These are phyloP conservation scores for Trametes elegans DNA, from an alignment of 768 basidiomycete species.

Conservation along the genomic window DNA sequence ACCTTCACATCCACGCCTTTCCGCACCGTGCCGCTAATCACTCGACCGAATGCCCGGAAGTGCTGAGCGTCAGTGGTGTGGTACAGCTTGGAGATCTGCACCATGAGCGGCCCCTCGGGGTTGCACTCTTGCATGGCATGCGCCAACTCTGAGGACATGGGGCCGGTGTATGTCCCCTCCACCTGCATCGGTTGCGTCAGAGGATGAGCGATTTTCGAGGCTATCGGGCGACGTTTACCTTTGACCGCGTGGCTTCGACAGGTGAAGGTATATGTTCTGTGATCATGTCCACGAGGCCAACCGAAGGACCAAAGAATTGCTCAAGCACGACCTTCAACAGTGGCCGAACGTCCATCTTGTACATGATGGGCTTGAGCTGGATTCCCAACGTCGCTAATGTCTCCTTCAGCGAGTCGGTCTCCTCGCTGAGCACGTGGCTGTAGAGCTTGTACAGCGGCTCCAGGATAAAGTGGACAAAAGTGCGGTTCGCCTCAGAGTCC, in stretches of 20 bases:
- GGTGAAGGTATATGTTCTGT: constrained; percentile 89
- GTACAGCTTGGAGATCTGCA: constrained; percentile 92
- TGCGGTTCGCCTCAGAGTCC: constrained; percentile 75
- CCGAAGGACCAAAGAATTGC: constrained; percentile 93
- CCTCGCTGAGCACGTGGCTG: constrained; percentile 90
- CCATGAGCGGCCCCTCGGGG: constrained; percentile 83
- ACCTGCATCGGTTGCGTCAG: too few species aligned
- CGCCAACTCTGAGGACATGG: constrained; percentile 78
- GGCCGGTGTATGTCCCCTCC: constrained; percentile 84
- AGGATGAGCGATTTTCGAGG: too few species aligned
- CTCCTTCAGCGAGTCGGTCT: constrained; percentile 80
- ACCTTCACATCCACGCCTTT: constrained; percentile 89
- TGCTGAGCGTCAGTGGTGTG: constrained; percentile 96
- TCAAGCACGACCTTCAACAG: constrained; percentile 89
- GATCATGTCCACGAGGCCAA: constrained; percentile 91
- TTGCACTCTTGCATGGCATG: constrained; percentile 81
- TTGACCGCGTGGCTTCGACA: constrained; percentile 50
- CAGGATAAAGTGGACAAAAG: constrained; percentile 95
- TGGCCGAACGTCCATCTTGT: constrained; percentile 98
- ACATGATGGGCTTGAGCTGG: constrained; percentile 86
- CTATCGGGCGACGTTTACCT: too few species aligned
- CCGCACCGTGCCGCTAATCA: constrained; percentile 86
- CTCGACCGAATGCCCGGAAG: constrained; percentile 93
- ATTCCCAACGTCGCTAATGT: constrained; percentile 81
- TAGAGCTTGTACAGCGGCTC: constrained; percentile 98